phyloP scores from a whole-genome alignment of 164 flowering plant genomes.

The Cinnamomum micranthum region DNA sequence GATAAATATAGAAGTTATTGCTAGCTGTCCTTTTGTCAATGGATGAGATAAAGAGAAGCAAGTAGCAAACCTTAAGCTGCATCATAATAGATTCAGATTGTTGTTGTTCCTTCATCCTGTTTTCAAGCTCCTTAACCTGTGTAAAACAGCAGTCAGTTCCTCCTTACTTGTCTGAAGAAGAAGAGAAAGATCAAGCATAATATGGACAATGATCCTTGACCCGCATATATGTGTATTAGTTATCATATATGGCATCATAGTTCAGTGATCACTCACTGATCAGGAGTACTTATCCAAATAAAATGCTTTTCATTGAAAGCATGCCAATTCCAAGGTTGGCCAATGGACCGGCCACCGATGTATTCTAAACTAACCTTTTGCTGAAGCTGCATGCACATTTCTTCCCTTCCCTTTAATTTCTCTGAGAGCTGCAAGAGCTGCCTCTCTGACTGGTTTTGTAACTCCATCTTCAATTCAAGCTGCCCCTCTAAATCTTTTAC shows the following conservation, averaged over 20 bases:
- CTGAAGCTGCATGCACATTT: conserved; percentile 44
- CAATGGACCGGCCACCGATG: too few species aligned
- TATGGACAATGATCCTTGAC: too few species aligned
- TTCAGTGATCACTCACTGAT: too few species aligned
- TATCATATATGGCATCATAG: too few species aligned
- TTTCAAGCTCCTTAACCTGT: conserved; percentile 34
- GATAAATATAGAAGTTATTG: not conserved
- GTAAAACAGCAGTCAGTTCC: not conserved
- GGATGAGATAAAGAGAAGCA: not conserved
- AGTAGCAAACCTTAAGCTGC: not conserved
- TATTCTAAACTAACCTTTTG: conserved; percentile 42
- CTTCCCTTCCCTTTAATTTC: conserved; percentile 60
- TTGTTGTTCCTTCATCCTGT: conserved; percentile 22
- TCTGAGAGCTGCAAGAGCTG: conserved; percentile 55
- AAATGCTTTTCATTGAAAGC: too few species aligned
- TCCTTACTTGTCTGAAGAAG: too few species aligned
- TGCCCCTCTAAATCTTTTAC: conserved; percentile 72
- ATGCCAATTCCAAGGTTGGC: not conserved
- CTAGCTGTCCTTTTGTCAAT: not conserved
- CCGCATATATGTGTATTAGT: too few species aligned
- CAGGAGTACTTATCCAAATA: too few species aligned
- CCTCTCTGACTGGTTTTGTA: conserved; percentile 57
- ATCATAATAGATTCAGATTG: conserved; percentile 25
- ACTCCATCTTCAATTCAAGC: conserved; percentile 35
- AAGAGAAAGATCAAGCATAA: too few species aligned